Evolutionary conservation across 2,329 filamentous ascomycete genomes (phyloP), one percentile per base, ranked within the genome.

Genomic region (Madurella mycetomatis): DNA sequence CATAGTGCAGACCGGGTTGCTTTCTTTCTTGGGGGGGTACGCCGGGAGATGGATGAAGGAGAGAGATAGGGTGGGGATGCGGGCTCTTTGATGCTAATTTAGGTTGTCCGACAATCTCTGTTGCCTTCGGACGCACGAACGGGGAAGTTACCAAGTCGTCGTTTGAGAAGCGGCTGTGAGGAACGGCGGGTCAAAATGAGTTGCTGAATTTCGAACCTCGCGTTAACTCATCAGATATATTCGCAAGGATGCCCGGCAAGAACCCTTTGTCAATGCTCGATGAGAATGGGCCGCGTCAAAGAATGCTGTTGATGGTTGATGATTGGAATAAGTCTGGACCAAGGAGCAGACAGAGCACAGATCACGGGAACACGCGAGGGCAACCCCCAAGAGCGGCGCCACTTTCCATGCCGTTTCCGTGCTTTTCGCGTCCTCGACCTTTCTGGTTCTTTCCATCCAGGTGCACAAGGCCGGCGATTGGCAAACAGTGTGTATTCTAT

Each of bases 1-100:
- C 72, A 74, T 74, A 41, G 34, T 60, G 57, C 41, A 5, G 42
- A 18, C 3, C 12, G 16, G 15, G 18, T 16, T 47, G 39, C 18
- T 40, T 32, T 43, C 19, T 52, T 47, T 55, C 25, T 37, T 7
- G 30, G 17, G 17, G 25, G 16, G 42, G 12, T 43, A 34, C 9
- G 9, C 18, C 2, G 7, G 13, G 11, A 12, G 34, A 43, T 46
- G 12, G 7, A 25, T 40, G 16, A 45, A 25, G 25, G 25, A 4
- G 25, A 25, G 7, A 25, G 25, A 25, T 7, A 7, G 25, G 25
- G 25, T 7, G 25, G 25, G 25, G 7, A 25, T 25, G 25, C 25
- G 25, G 25, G n/a, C n/a, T 7, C 7, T 25, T 25, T 25, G 25
- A 25, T 25, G 25, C 25, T 25, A 25, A 25, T 25, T 25, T 25